A percentile compares a stretch with the other conserved stretches of the same genome.
Evolutionary conservation across 169 alveolate species (phyloP).

Genomic region (Plasmodium billcollinsi): DNA sequence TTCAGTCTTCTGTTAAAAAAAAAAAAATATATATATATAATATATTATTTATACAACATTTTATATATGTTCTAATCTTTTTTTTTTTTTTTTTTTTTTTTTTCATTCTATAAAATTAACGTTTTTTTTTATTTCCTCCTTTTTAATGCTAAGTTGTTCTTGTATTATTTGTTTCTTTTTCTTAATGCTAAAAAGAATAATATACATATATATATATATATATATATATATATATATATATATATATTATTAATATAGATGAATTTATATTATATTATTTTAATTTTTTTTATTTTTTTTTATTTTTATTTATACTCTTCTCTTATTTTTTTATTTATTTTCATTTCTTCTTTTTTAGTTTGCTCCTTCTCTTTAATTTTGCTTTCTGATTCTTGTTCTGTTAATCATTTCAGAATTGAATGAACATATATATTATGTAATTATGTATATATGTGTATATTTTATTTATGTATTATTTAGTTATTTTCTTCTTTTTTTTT

Average conservation of each 20-base stretch:
- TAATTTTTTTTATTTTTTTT: constrained; percentile 6
- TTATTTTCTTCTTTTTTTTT: not conserved
- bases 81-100: not conserved
- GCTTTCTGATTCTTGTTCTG: constrained; percentile 59
- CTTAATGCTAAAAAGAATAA: constrained; percentile 10
- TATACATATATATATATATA: not conserved
- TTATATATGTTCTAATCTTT: too few species aligned
- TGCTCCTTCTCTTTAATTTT: constrained; percentile 33
- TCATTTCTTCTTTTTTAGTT: constrained; percentile 66
- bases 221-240: not conserved
- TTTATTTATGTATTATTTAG: not conserved
- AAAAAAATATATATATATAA: not conserved
- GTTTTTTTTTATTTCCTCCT: constrained; percentile 69
- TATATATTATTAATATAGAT: too few species aligned
- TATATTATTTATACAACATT: too few species aligned
- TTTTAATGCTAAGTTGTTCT: constrained; percentile 39
- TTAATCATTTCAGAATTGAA: not conserved
- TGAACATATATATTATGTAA: not conserved
- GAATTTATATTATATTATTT: not conserved
- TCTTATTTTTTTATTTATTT: constrained; percentile 39
- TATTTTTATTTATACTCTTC: constrained; percentile 21
- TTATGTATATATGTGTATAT: not conserved
- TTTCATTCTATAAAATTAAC: not conserved
- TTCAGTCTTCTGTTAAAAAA: constrained; percentile 20
- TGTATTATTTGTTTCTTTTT: constrained; percentile 58